Conservation (phyloP, 2,329 filamentous ascomycete species). For the Trichoderma endophyticum region DNA sequence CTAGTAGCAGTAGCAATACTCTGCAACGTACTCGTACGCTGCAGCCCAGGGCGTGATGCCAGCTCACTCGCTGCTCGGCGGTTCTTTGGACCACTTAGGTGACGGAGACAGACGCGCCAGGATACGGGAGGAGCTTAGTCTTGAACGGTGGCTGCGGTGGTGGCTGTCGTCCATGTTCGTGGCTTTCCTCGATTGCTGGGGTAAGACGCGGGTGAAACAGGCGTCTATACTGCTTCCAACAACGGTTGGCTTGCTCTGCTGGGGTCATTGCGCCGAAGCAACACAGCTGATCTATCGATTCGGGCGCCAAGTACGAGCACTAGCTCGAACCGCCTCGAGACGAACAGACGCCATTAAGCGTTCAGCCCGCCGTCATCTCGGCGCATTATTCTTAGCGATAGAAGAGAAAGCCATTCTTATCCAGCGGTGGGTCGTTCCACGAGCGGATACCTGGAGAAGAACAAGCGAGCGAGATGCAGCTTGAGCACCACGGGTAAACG, state of each 20-base stretch:
- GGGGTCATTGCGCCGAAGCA: background rate
- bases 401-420: background rate
- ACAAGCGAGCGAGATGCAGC: conserved; percentile 7
- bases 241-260: background rate
- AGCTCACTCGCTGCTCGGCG: background rate
- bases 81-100: background rate
- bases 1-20: background rate
- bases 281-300: background rate
- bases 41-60: background rate
- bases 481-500: background rate
- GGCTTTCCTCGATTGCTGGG: background rate
- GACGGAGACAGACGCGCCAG: background rate
- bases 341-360: background rate
- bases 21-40: background rate
- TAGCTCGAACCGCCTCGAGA: background rate
- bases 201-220: background rate
- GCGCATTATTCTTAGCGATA: background rate
- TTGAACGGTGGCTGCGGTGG: background rate
- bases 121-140: conserved; percentile 4
- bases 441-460: background rate
- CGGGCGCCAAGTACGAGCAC: background rate
- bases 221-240: background rate
- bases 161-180: background rate
- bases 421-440: background rate
- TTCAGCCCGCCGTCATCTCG: conserved; percentile 5